A percentile compares a stretch with the other conserved stretches of the same genome.
These are phyloP conservation scores for Warburgia ugandensis DNA, from an alignment of 164 flowering plant species.

Conservation along the genomic window DNA sequence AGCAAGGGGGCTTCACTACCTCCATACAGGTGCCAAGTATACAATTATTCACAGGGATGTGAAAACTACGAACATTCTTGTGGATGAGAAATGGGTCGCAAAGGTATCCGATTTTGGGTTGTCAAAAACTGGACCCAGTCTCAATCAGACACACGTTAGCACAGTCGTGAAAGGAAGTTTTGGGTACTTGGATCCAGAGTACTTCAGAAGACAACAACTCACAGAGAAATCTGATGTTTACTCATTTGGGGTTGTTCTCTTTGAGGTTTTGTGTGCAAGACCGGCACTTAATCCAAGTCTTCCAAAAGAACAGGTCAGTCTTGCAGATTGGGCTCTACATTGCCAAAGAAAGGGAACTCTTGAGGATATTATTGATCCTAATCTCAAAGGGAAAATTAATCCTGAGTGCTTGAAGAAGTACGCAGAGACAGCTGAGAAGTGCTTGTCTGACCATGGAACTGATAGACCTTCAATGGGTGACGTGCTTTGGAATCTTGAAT, in stretches of 20 bases:
- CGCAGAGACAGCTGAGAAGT: constrained; percentile 13
- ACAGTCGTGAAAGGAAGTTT: constrained; percentile 22
- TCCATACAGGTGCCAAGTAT: constrained; percentile 20
- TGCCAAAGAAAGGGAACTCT: constrained; percentile 22
- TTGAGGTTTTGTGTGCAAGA: constrained; percentile 45
- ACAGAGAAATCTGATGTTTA: constrained; percentile 19
- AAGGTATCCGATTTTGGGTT: constrained; percentile 19
- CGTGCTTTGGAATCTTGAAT: constrained; percentile 24
- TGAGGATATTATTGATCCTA: constrained; percentile 25
- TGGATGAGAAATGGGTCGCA: constrained; percentile 17
- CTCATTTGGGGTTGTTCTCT: constrained; percentile 18
- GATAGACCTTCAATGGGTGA: constrained; percentile 43
- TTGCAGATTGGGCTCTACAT: constrained; percentile 35
- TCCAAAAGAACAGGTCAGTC: constrained; percentile 51
- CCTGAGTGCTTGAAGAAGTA: constrained; percentile 29
- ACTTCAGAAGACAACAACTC: constrained; percentile 16
- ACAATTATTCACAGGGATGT: constrained; percentile 19
- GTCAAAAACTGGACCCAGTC: constrained; percentile 15
- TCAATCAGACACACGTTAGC: constrained; percentile 16
- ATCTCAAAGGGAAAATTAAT: constrained; percentile 25
- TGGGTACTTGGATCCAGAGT: constrained; percentile 18
- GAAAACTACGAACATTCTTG: constrained; percentile 17
- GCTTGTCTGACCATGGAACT: constrained; percentile 23
- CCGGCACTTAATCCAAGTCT: constrained; percentile 42
- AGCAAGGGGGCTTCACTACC: constrained; percentile 19